Evolutionary conservation across 2,329 filamentous ascomycete species (phyloP), one percentile per base, ranked within the genome.

Genomic region (Ophiocordyceps unilateralis): DNA sequence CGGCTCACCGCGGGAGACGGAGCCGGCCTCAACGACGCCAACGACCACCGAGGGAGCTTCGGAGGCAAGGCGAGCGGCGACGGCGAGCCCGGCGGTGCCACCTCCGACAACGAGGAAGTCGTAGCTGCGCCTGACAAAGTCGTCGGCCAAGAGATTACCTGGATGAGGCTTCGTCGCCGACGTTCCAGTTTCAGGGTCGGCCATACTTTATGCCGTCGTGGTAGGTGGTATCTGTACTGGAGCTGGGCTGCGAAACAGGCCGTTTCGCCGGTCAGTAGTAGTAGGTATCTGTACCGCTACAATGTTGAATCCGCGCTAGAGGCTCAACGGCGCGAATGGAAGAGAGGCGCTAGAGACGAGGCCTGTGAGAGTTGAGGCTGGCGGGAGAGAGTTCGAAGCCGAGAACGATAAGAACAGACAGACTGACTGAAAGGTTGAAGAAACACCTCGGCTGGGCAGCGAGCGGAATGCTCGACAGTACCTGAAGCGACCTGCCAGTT

Each of bases 1-100:
- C n/a, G 60, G 53, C 17, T 74, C 59, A 4, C 53, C 51, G 1
- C 58, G 51, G 15, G 55, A 50, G 28, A 45, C 66, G 44, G 49
- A 44, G 40, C 55, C 53, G 2, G 58, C 58, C 43, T 61, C 58
- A 22, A 61, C 45, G 2, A 61, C 54, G 5, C 56, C 58, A 14
- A 60, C 45, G 0, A 28, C 55, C 43, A 37, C 61, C 46, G 48
- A 47, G 2, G 48, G 41, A 30, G 46, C 40, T 45, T 70, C 65
- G 1, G 65, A 62, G 3, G 65, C 63, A 4, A 76, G 57, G 1
- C 68, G 62, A 9, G 65, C 56, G 10, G 67, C 68, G 8, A 75
- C 56, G 1, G 62, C 63, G n/a, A 75, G 58, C 15, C 72, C 72
- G 14, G 69, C 68, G 7, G 69, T 73, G 7, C 71, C 72, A 30